Evolutionary conservation across 352 stramenopile genomes (phyloP).

Genomic region (Pythium insidiosum): DNA sequence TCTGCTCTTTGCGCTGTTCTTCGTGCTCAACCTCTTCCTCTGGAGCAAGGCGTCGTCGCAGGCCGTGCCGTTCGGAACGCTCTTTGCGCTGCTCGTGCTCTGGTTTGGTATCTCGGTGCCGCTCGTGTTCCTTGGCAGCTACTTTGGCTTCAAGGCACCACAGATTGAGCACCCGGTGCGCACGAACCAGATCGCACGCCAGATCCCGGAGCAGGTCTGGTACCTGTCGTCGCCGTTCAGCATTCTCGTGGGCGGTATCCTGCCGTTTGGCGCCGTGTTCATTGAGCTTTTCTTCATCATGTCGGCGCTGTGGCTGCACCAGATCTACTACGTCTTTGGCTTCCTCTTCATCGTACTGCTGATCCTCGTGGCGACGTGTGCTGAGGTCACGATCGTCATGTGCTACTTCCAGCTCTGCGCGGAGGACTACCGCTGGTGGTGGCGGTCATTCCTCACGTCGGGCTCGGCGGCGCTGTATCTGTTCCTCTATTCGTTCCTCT

Average conservation of each 20-base stretch:
- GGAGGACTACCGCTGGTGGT: slow-evolving; percentile 99
- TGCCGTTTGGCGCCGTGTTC: slow-evolving; percentile 99
- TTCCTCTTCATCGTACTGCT: slow-evolving; percentile 98
- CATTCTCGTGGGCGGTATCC: slow-evolving; percentile 94
- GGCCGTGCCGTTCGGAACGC: slow-evolving; percentile 94
- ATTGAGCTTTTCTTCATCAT: slow-evolving; percentile 99
- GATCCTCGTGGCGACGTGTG: slow-evolving; percentile 97
- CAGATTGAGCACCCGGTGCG: slow-evolving; percentile 84
- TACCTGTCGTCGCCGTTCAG: slow-evolving; percentile 93
- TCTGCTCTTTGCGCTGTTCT: slow-evolving; percentile 92
- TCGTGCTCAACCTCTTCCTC: slow-evolving; percentile 95
- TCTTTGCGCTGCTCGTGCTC: slow-evolving; percentile 95
- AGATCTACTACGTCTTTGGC: slow-evolving; percentile 99
- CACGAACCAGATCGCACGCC: slow-evolving; percentile 87
- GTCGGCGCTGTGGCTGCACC: slow-evolving; percentile 97
- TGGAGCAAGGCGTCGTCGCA: slow-evolving; percentile 83
- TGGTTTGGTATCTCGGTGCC: slow-evolving; percentile 98
- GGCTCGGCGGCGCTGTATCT: slow-evolving; percentile 96
- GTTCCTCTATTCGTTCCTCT: slow-evolving; percentile 99
- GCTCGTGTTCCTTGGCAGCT: slow-evolving; percentile 97
- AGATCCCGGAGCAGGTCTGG: slow-evolving; percentile 93
- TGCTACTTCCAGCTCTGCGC: slow-evolving; percentile 99
- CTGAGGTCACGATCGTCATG: slow-evolving; percentile 98
- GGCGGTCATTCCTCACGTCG: slow-evolving; percentile 94
- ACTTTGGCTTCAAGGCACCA: slow-evolving; percentile 92